Percentiles rank a stretch among this genome's conserved stretches.
These are phyloP conservation scores for Coemansia sp. DNA, from an alignment of 192 early-diverging fungal species.

Conservation along the genomic window DNA sequence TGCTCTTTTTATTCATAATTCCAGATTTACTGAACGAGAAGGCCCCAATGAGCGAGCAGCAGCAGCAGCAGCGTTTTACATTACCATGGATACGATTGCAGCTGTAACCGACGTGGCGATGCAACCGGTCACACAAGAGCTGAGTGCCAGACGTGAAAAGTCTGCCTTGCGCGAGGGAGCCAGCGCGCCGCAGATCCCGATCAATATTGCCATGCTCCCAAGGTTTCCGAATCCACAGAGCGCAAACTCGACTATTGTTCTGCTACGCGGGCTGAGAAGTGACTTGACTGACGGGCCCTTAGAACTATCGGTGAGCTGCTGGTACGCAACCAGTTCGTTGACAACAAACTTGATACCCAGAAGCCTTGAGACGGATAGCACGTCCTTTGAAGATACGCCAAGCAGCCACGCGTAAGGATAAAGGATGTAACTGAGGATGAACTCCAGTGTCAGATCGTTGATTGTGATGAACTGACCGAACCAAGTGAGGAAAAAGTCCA, in stretches of 20 bases:
- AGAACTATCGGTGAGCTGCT: slow-evolving; percentile 23
- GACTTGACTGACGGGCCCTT: slow-evolving; percentile 27
- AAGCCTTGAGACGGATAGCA: slow-evolving; percentile 62
- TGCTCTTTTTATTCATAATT: neutral
- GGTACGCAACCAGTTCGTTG: slow-evolving; percentile 90
- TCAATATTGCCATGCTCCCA: slow-evolving; percentile 80
- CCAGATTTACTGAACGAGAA: neutral
- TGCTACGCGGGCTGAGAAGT: slow-evolving; percentile 52
- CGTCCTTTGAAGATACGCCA: slow-evolving; percentile 60
- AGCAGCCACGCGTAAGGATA: slow-evolving; percentile 72
- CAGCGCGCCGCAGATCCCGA: slow-evolving; percentile 71
- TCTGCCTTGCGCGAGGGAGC: slow-evolving; percentile 69
- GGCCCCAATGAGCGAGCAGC: neutral
- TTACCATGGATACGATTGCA: slow-evolving; percentile 74
- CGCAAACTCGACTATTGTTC: slow-evolving; percentile 67
- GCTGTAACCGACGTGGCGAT: slow-evolving; percentile 79
- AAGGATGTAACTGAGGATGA: slow-evolving; percentile 77
- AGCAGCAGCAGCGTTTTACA: too few relatives aligned
- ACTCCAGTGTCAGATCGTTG: slow-evolving; percentile 61
- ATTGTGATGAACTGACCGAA: slow-evolving; percentile 65
- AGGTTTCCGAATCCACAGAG: slow-evolving; percentile 90
- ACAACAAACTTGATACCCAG: slow-evolving; percentile 75
- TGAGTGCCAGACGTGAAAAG: slow-evolving; percentile 70
- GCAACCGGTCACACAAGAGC: slow-evolving; percentile 79
- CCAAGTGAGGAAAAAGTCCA: slow-evolving; percentile 73